Percentiles rank a stretch among this genome's conserved stretches.
phyloP scores from a whole-genome alignment of 2,329 filamentous ascomycete genomes.

The Xylariaceae sp. region DNA sequence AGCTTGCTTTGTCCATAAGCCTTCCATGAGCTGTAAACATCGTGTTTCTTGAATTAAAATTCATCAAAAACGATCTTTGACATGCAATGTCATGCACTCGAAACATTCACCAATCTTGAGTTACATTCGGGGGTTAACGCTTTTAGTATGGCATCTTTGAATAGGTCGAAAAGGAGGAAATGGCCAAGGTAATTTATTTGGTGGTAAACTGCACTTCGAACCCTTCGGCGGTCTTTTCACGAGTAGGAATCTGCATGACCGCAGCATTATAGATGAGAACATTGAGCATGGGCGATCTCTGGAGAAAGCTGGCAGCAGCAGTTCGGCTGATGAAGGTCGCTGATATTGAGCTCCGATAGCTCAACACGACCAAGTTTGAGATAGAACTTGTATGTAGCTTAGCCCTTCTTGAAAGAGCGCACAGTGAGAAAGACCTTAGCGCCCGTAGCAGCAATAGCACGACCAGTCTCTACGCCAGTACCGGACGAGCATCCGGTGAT shows the following conservation, averaged over 20 bases:
- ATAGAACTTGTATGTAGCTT: constrained; percentile 2
- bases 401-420: constrained; percentile 21
- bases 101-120: constrained; percentile 24
- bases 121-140: background rate
- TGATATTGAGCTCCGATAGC: constrained; percentile 17
- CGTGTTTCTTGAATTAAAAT: constrained; percentile 16
- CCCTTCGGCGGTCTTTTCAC: constrained; percentile 20
- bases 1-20: constrained; percentile 50
- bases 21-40: constrained; percentile 8
- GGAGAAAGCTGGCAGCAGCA: constrained; percentile 24
- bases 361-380: constrained; percentile 26
- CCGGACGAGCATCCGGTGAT: constrained; percentile 23
- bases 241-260: constrained; percentile 18
- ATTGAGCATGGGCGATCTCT: constrained; percentile 30
- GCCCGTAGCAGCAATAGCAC: constrained; percentile 25
- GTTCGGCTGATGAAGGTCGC: constrained; percentile 8
- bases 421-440: constrained; percentile 21
- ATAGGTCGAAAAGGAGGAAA: constrained; percentile 23
- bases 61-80: constrained; percentile 20
- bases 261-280: constrained; percentile 41
- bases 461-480: constrained; percentile 22
- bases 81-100: constrained; percentile 17
- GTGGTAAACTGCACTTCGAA: constrained; percentile 27
- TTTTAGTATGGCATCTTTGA: constrained; percentile 16
- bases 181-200: constrained; percentile 28